A percentile compares a stretch with the other conserved stretches of the same genome.
phyloP scores from a whole-genome alignment of 352 stramenopile species.

The Lagenidium sp. region DNA sequence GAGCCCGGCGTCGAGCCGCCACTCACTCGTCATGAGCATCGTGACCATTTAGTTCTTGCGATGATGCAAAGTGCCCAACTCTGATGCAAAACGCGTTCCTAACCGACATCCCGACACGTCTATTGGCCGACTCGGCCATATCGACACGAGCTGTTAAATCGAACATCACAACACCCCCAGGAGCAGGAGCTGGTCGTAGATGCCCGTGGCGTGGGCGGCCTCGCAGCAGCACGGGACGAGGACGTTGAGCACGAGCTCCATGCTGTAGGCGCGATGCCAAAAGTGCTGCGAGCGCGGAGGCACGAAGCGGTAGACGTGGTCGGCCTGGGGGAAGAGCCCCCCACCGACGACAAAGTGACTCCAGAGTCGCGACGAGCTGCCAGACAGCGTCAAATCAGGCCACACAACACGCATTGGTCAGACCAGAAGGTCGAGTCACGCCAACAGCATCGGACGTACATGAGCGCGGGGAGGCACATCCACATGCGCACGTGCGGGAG shows the following conservation, averaged over 20 bases:
- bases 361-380: conserved; percentile 65
- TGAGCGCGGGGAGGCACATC: conserved; percentile 70
- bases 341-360: conserved; percentile 66
- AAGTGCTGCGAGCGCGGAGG: conserved; percentile 65
- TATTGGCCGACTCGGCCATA: no score
- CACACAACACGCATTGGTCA: neutral
- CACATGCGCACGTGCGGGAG: conserved; percentile 62
- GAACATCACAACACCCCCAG: no score
- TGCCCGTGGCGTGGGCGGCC: conserved; percentile 18
- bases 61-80: no score
- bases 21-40: no score
- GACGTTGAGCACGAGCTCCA: conserved; percentile 75
- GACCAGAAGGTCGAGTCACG: no score
- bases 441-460: conserved; percentile 23
- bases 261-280: conserved; percentile 70
- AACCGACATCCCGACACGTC: no score
- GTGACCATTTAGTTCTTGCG: no score
- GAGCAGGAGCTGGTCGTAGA: conserved; percentile 13
- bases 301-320: conserved; percentile 76
- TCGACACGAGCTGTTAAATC: no score
- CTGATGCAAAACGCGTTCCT: no score
- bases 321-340: conserved; percentile 60
- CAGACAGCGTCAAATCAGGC: neutral
- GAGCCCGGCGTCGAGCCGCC: conserved; percentile 31
- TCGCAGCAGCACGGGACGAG: conserved; percentile 71